Conservation (phyloP, 2,329 filamentous ascomycete species). For the Aspergillus brunneoviolaceus region DNA sequence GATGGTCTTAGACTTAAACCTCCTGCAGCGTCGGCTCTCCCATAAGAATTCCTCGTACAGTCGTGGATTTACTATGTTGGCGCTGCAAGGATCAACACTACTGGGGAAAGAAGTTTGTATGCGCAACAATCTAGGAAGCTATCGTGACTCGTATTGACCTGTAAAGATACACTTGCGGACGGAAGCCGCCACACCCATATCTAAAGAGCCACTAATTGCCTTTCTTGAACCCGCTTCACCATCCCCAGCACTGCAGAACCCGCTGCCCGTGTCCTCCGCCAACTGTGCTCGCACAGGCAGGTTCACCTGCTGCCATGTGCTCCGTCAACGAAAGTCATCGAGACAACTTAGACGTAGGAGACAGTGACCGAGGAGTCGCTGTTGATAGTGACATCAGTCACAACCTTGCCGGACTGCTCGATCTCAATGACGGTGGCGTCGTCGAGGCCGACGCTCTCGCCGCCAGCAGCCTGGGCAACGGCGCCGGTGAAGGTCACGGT, state of each 20-base stretch:
- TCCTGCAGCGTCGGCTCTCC: too few species aligned
- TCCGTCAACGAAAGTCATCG: not conserved
- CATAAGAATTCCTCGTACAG: too few species aligned
- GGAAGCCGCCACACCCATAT: not conserved
- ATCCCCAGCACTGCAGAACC: not conserved
- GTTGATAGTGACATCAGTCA: constrained; percentile 34
- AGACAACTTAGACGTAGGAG: constrained; percentile 22
- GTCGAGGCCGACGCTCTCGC: constrained; percentile 33
- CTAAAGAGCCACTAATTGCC: not conserved
- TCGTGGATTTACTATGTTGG: too few species aligned
- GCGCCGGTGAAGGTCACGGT: constrained; percentile 50
- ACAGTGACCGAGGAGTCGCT: constrained; percentile 24
- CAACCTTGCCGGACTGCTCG: constrained; percentile 38
- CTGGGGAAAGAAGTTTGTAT: not conserved
- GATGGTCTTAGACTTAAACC: too few species aligned
- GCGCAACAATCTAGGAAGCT: not conserved
- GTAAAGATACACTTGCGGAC: not conserved
- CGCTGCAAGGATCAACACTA: not conserved
- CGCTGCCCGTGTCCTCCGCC: not conserved
- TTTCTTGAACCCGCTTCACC: not conserved
- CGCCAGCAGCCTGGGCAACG: constrained; percentile 31
- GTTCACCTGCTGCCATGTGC: not conserved
- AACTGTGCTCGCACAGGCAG: not conserved
- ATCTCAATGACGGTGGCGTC: constrained; percentile 49
- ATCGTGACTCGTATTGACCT: not conserved